Percentiles rank a stretch among this genome's conserved stretches.
These are phyloP conservation scores for Phytophthora pluvialis DNA, from an alignment of 352 stramenopile species.

Conservation along the genomic window DNA sequence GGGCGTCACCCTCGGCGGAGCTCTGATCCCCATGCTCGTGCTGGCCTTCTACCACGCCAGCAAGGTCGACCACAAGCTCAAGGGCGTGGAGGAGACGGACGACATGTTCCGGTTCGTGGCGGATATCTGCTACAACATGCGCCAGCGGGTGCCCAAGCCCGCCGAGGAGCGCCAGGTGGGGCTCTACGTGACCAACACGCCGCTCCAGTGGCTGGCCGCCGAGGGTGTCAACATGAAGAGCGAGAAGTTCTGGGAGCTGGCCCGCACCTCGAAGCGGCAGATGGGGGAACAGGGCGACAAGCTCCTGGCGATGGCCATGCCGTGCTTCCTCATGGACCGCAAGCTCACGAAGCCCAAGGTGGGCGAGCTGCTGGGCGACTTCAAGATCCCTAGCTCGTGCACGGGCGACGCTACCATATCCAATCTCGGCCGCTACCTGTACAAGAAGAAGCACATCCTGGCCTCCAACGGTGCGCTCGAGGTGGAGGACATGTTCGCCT, in stretches of 20 bases:
- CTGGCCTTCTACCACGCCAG: conserved; percentile 58
- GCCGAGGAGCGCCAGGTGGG: conserved; percentile 47
- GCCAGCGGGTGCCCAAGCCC: conserved; percentile 28
- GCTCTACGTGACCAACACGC: conserved; percentile 52
- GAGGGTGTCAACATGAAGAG: conserved; percentile 53
- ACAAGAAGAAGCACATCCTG: conserved; percentile 42
- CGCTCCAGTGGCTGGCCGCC: conserved; percentile 50
- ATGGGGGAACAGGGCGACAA: conserved; percentile 28
- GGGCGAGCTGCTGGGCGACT: conserved; percentile 29
- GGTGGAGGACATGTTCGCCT: conserved; percentile 59
- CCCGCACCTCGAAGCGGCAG: conserved; percentile 44
- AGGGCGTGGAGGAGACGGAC: conserved; percentile 22
- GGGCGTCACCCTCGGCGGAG: conserved; percentile 47
- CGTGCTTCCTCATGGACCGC: conserved; percentile 40
- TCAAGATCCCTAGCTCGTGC: conserved; percentile 40
- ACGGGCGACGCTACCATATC: conserved; percentile 57
- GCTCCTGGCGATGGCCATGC: conserved; percentile 58
- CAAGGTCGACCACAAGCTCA: conserved; percentile 41
- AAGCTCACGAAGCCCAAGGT: conserved; percentile 39
- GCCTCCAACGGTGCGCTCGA: conserved; percentile 34
- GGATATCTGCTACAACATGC: conserved; percentile 64
- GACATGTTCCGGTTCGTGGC: conserved; percentile 46
- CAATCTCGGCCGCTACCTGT: conserved; percentile 45
- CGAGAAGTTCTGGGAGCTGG: conserved; percentile 62
- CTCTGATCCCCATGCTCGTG: conserved; percentile 50